Percentiles rank a stretch among this genome's conserved stretches.
Evolutionary conservation across 495 filamentous ascomycete genomes (phyloP).

Genomic region (Xylaria grammica): DNA sequence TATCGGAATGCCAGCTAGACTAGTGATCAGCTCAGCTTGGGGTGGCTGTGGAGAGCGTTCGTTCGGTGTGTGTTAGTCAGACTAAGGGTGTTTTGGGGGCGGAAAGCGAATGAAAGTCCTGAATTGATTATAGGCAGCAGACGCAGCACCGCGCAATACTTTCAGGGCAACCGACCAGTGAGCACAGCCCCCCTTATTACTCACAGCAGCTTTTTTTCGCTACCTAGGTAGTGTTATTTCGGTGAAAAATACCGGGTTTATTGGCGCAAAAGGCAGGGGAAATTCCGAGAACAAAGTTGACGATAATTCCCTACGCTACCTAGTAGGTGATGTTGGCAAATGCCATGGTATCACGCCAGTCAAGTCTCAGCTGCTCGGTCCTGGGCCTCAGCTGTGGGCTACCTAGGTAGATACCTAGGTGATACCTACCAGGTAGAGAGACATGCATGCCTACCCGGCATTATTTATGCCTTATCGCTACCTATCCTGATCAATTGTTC

Average conservation of each 20-base stretch:
- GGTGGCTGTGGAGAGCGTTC: constrained; percentile 9
- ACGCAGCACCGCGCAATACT: not conserved
- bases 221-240: too few species aligned
- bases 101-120: not conserved
- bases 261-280: not conserved
- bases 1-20: not conserved
- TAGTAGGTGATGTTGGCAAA: too few species aligned
- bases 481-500: not conserved
- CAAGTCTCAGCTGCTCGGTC: too few species aligned
- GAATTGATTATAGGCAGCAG: not conserved
- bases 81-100: constrained; percentile 1
- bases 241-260: not conserved
- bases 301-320: too few species aligned
- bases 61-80: constrained; percentile 9
- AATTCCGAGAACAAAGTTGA: not conserved
- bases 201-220: not conserved
- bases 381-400: too few species aligned
- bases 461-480: too few species aligned
- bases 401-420: too few species aligned
- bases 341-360: too few species aligned
- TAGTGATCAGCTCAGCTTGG: not conserved
- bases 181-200: not conserved
- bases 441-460: too few species aligned
- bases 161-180: not conserved
- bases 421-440: too few species aligned